Evolutionary conservation across 2,329 filamentous ascomycete genomes (phyloP), one percentile per base, ranked within the genome.

Genomic region (Sporothrix sp.): DNA sequence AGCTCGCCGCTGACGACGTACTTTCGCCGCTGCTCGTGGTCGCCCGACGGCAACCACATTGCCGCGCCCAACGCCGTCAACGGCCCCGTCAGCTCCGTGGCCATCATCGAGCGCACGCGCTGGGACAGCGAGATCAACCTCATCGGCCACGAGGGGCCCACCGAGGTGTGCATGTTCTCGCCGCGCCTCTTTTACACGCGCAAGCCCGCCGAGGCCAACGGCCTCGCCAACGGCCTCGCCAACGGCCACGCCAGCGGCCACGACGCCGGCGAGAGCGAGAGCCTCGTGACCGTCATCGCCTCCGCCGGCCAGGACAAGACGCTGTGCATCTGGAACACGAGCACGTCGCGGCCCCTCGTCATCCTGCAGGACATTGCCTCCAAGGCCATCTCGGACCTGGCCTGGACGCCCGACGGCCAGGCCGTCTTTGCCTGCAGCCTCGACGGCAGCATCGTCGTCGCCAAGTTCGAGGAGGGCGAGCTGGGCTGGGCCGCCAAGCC

Each of bases 51-150:
- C 7, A 90, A 91, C 61, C 91, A 97, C 60, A 97, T 98, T 55
- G 93, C 93, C 3, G 93, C 93, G 4, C 88, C 93, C 7, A 98
- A 98, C 65, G 90, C 93, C 0, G 90, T 95, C 18, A 98, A 98
- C 63, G 93, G 93, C 0, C 94, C 93, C 2, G 93, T 98, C 21
- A 96, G 88, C 69, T 95, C 91, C 0, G 91, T 97, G 28, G 91
- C 93, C 4, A 97, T 98, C 52, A 88, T 98, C 51, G 89, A 93
- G 62, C 84, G 93, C 58, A 85, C 87, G 16, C 79, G 80, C 33
- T 98, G 94, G 93, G 89, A 95, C 61, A 89, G 88, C 56, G 89
- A 98, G 62, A 97, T 97, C 69, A 96, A 95, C 64, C 68, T 98
- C 54, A 96, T 98, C 54, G 93, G 93, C 8, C 93, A 98, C 63